These are phyloP conservation scores for Gymnopilus dilepis DNA, from an alignment of 768 basidiomycete species.

Conservation along the genomic window DNA sequence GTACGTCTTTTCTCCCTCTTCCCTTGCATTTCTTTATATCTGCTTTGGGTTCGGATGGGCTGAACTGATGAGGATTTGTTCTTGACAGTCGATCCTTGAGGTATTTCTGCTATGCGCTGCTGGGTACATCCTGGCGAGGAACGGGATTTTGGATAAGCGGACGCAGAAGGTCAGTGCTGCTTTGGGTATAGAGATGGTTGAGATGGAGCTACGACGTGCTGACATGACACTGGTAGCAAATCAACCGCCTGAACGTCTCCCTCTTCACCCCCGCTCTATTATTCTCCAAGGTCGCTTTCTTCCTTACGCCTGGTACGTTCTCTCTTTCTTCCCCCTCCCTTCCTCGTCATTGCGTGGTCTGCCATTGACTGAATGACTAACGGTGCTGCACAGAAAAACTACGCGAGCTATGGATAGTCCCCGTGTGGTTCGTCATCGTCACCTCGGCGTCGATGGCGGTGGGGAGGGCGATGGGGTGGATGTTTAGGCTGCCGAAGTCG, in stretches of 20 bases:
- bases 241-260: conserved; percentile 84
- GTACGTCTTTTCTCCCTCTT: conserved; percentile 30
- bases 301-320: conserved; percentile 70
- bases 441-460: conserved; percentile 73
- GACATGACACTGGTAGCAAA: conserved; percentile 64
- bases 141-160: conserved; percentile 85
- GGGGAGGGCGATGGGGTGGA: conserved; percentile 63
- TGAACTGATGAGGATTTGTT: conserved; percentile 2
- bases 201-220: too few species aligned
- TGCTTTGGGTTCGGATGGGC: background rate
- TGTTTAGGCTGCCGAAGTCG: conserved; percentile 74
- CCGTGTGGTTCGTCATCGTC: conserved; percentile 82
- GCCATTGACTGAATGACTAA: too few species aligned
- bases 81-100: conserved; percentile 82
- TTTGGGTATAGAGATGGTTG: too few species aligned
- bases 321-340: background rate
- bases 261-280: too few species aligned
- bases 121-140: conserved; percentile 79
- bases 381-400: conserved; percentile 60
- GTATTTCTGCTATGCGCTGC: conserved; percentile 87
- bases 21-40: conserved; percentile 57
- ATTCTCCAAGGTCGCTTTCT: conserved; percentile 96
- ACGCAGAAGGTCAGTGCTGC: conserved; percentile 95
- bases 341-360: background rate
- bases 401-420: conserved; percentile 83